These are phyloP conservation scores for Zea luxurians DNA, from an alignment of 176 grass and related monocot genomes.

Conservation along the genomic window DNA sequence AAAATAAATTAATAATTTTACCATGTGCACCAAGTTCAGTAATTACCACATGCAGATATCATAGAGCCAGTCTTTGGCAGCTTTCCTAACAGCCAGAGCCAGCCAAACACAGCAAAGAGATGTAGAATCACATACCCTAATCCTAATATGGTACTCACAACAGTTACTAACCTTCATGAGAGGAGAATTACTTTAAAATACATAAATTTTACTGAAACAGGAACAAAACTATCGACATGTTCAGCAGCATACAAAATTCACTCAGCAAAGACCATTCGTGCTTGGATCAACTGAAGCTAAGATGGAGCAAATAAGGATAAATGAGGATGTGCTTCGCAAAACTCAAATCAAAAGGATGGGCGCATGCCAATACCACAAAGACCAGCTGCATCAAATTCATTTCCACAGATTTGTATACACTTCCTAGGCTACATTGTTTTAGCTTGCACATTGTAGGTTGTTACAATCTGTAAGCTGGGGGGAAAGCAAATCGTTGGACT, in stretches of 20 bases:
- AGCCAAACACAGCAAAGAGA: neutral
- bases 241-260: conserved; percentile 33
- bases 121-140: conserved; percentile 3
- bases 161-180: neutral
- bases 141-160: neutral
- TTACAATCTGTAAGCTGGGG: neutral
- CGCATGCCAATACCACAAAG: neutral
- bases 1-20: neutral
- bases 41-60: neutral
- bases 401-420: neutral
- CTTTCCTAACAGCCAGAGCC: neutral
- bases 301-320: neutral
- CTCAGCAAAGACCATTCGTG: conserved; percentile 8
- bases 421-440: neutral
- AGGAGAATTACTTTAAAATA: neutral
- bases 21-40: neutral
- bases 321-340: neutral
- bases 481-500: neutral
- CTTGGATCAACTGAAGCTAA: conserved; percentile 21
- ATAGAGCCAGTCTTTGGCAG: neutral
- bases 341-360: neutral
- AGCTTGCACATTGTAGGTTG: neutral
- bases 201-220: neutral
- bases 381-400: neutral
- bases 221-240: neutral